Percentiles rank a stretch among this genome's conserved stretches.
phyloP scores from a whole-genome alignment of 768 basidiomycete species.

The Tubosaeta brunneosetosa region DNA sequence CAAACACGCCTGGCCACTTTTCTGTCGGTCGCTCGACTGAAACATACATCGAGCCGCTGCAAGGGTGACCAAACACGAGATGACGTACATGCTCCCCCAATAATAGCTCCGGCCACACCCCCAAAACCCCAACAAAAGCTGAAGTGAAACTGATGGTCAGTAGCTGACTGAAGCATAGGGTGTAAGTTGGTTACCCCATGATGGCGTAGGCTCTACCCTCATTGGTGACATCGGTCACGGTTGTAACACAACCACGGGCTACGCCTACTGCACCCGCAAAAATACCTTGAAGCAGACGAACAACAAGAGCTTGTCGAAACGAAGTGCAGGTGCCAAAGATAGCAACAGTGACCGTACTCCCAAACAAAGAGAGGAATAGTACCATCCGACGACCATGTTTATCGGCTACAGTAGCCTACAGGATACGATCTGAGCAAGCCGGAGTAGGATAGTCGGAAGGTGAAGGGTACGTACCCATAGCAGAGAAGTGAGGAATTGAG shows the following conservation, averaged over 20 bases:
- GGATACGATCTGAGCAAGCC: neutral
- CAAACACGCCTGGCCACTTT: constrained; percentile 82
- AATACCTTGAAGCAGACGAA: constrained; percentile 86
- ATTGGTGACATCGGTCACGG: constrained; percentile 87
- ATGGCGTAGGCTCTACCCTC: constrained; percentile 94
- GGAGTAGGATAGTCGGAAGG: too few relatives aligned
- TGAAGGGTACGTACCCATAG: constrained; percentile 62
- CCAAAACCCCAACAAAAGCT: constrained; percentile 97
- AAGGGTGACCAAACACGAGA: neutral
- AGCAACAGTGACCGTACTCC: constrained; percentile 74
- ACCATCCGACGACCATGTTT: constrained; percentile 86
- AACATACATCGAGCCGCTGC: constrained; percentile 7
- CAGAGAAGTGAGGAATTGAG: constrained; percentile 92
- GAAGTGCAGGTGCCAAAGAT: constrained; percentile 75
- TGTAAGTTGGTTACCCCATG: constrained; percentile 51
- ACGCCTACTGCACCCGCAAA: constrained; percentile 95
- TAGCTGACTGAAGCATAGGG: neutral
- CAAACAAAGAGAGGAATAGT: constrained; percentile 77
- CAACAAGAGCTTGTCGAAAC: constrained; percentile 74
- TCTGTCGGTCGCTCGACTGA: constrained; percentile 77
- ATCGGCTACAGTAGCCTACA: constrained; percentile 86
- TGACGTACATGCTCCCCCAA: constrained; percentile 75
- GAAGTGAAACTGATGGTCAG: constrained; percentile 2
- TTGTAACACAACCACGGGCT: constrained; percentile 81
- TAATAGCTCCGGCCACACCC: constrained; percentile 84